These are phyloP conservation scores for Fusarium newnesense DNA, from an alignment of 2,329 filamentous ascomycete species.

Conservation along the genomic window DNA sequence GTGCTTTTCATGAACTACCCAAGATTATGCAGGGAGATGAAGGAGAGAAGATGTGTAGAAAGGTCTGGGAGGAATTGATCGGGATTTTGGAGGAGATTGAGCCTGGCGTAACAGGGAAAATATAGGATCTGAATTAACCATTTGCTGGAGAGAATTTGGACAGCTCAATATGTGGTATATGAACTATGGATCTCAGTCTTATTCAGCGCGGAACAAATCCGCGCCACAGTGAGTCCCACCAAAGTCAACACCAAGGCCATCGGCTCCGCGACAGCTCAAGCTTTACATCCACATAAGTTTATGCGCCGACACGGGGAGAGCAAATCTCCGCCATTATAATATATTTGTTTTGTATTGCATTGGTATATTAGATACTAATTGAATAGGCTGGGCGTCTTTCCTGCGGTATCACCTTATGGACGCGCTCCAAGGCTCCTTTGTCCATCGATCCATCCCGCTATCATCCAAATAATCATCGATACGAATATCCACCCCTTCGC, in stretches of 20 bases:
- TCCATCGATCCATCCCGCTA: constrained; percentile 6
- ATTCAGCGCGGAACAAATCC: constrained; percentile 24
- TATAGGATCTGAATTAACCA: constrained; percentile 33
- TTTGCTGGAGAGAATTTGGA: neutral
- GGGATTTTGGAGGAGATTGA: constrained; percentile 55
- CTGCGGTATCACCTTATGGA: constrained; percentile 2
- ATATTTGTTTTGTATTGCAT: neutral
- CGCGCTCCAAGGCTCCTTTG: constrained; percentile 14
- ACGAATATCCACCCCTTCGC: neutral
- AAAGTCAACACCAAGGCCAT: constrained; percentile 9
- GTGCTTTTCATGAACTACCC: constrained; percentile 40
- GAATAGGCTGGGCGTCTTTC: neutral
- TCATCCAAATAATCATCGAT: neutral
- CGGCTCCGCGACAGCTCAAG: constrained; percentile 29
- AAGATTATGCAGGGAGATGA: constrained; percentile 47
- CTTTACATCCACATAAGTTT: constrained; percentile 10
- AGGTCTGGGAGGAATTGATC: constrained; percentile 56
- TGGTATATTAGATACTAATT: neutral
- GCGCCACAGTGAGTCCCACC: constrained; percentile 22
- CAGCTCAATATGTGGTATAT: neutral
- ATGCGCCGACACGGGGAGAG: constrained; percentile 18
- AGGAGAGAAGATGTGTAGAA: constrained; percentile 49
- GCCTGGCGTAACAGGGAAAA: constrained; percentile 50
- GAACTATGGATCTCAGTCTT: neutral
- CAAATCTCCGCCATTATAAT: neutral